phyloP scores from a whole-genome alignment of 306 rosid species.

The Malus orientalis region DNA sequence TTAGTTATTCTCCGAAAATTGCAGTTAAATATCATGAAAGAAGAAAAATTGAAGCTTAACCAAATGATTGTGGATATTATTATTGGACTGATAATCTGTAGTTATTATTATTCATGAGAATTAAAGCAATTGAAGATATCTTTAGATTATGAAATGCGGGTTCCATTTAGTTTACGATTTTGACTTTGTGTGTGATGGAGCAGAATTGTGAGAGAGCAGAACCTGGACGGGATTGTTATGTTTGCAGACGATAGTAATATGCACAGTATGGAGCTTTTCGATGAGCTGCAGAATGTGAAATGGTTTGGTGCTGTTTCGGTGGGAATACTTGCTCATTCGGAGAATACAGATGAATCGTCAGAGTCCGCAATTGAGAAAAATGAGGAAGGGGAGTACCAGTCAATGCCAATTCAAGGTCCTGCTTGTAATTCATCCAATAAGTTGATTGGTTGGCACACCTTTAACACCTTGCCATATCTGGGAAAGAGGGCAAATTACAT shows the following conservation, averaged over 20 bases:
- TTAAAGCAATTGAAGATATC: neutral
- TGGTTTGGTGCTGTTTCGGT: constrained; percentile 94
- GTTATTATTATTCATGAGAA: neutral
- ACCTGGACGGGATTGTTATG: constrained; percentile 82
- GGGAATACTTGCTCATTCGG: constrained; percentile 73
- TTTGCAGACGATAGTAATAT: constrained; percentile 98
- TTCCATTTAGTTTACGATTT: constrained; percentile 15
- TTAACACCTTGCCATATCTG: constrained; percentile 53
- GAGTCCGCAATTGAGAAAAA: constrained; percentile 17
- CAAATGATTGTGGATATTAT: neutral
- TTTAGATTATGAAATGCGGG: constrained; percentile 8
- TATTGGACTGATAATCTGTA: neutral
- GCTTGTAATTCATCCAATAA: constrained; percentile 82
- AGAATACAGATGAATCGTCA: constrained; percentile 26
- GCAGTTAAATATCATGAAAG: neutral
- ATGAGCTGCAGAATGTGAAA: constrained; percentile 76
- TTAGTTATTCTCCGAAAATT: neutral
- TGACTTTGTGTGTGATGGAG: constrained; percentile 31
- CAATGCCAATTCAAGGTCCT: constrained; percentile 89
- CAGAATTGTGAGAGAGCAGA: constrained; percentile 77
- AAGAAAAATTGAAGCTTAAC: neutral
- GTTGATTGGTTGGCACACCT: constrained; percentile 94
- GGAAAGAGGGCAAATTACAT: constrained; percentile 68
- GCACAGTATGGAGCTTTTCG: constrained; percentile 94
- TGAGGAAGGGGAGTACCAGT: constrained; percentile 39